These are phyloP conservation scores for Gracilaria gracilis DNA, from an alignment of 23 red algal species.

Conservation along the genomic window DNA sequence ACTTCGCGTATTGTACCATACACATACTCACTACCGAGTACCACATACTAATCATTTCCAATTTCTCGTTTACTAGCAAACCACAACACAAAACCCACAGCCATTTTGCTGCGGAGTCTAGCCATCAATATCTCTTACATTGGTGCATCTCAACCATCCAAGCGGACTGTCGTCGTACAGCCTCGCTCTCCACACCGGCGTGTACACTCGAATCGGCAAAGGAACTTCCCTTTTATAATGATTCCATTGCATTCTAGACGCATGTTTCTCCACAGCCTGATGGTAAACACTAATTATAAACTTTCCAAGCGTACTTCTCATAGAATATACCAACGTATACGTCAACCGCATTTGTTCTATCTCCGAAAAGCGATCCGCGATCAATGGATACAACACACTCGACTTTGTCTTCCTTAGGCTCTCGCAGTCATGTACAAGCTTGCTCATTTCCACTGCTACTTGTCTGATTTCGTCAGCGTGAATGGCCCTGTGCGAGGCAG, in stretches of 20 bases:
- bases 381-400: conserved; percentile 41
- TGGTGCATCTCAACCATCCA: conserved; percentile 42
- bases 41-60: neutral
- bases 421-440: conserved; percentile 35
- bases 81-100: neutral
- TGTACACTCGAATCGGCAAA: conserved; percentile 70
- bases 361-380: conserved; percentile 41
- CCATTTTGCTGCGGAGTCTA: neutral
- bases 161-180: conserved; percentile 59
- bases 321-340: conserved; percentile 38
- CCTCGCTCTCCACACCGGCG: conserved; percentile 55
- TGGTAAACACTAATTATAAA: conserved; percentile 62
- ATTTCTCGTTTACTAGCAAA: neutral
- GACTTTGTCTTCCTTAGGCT: conserved; percentile 40
- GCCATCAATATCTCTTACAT: neutral
- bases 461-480: conserved; percentile 27
- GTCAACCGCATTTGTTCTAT: conserved; percentile 42
- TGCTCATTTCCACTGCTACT: conserved; percentile 14
- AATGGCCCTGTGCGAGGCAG: neutral
- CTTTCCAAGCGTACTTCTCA: conserved; percentile 59
- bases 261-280: conserved; percentile 45
- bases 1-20: neutral
- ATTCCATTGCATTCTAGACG: conserved; percentile 45
- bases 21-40: neutral
- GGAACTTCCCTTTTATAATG: conserved; percentile 62